Conservation (phyloP, 2,329 filamentous ascomycete species). For the Diplodia intermedia region DNA sequence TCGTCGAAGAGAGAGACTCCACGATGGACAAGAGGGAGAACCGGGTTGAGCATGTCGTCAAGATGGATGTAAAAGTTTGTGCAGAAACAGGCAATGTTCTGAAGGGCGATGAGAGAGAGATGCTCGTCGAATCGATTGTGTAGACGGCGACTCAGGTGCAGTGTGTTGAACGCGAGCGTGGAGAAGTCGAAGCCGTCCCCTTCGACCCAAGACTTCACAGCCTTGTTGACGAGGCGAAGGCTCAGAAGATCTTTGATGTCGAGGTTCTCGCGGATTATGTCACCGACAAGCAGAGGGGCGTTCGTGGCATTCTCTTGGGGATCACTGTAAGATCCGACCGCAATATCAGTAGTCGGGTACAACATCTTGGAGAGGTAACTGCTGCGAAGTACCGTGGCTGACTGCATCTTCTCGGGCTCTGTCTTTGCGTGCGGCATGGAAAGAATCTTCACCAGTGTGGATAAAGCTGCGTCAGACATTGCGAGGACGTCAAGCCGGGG, state of each 20-base stretch:
- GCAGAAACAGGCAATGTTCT: conserved; percentile 9
- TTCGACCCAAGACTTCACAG: conserved; percentile 20
- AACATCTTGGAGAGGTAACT: neutral
- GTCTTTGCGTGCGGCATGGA: neutral
- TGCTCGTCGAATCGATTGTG: neutral
- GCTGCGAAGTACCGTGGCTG: neutral
- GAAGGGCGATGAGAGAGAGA: neutral
- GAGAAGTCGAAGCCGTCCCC: neutral
- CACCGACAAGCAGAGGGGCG: neutral
- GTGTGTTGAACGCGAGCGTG: neutral
- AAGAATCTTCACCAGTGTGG: neutral
- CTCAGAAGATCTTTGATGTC: conserved; percentile 4
- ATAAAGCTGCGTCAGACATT: neutral
- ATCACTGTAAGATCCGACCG: neutral
- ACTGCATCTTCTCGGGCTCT: neutral
- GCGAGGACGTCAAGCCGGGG: neutral
- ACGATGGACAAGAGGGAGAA: neutral
- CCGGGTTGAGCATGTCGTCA: neutral
- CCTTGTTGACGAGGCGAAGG: conserved; percentile 10
- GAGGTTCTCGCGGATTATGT: conserved; percentile 1
- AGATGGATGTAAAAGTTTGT: conserved; percentile 1
- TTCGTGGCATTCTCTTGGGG: neutral
- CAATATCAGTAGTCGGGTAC: neutral
- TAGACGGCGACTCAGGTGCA: neutral
- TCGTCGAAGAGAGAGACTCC: neutral